A percentile compares a stretch with the other conserved stretches of the same genome.
These are phyloP conservation scores for Arbutus unedo DNA, from an alignment of 148 eudicot species.

Conservation along the genomic window DNA sequence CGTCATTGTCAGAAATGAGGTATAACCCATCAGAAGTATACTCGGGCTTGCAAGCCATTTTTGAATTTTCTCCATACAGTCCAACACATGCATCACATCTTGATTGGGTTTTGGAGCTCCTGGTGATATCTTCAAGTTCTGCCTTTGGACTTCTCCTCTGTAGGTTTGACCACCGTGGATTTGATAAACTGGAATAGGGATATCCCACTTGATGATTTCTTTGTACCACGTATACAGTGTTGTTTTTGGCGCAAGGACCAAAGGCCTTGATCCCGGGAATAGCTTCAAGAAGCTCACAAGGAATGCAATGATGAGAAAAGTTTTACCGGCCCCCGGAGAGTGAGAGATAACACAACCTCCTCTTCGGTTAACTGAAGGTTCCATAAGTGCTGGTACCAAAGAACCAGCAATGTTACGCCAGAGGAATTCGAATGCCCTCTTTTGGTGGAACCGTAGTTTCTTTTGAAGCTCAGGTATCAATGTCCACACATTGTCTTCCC, in stretches of 20 bases:
- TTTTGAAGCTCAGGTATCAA: slow-evolving; percentile 67
- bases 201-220: slow-evolving; percentile 91
- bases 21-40: slow-evolving; percentile 96
- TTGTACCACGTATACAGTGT: slow-evolving; percentile 97
- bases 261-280: slow-evolving; percentile 89
- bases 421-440: slow-evolving; percentile 82
- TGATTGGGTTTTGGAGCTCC: slow-evolving; percentile 71
- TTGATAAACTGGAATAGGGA: slow-evolving; percentile 94
- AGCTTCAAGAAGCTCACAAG: slow-evolving; percentile 86
- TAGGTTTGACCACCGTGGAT: slow-evolving; percentile 93
- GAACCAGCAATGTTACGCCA: slow-evolving; percentile 97
- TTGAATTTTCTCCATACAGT: slow-evolving; percentile 88
- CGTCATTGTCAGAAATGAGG: slow-evolving; percentile 82
- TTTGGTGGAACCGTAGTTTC: slow-evolving; percentile 75
- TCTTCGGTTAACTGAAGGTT: slow-evolving; percentile 51
- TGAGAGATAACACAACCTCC: slow-evolving; percentile 99
- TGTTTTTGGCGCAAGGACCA: slow-evolving; percentile 98
- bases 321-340: slow-evolving; percentile 97
- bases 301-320: slow-evolving; percentile 84
- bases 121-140: slow-evolving; percentile 41
- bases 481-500: slow-evolving; percentile 76
- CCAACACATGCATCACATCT: slow-evolving; percentile 93
- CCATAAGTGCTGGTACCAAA: slow-evolving; percentile 70
- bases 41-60: slow-evolving; percentile 96
- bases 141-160: slow-evolving; percentile 69